These are phyloP conservation scores for Begonia loranthoides DNA, from an alignment of 306 rosid genomes.

Conservation along the genomic window DNA sequence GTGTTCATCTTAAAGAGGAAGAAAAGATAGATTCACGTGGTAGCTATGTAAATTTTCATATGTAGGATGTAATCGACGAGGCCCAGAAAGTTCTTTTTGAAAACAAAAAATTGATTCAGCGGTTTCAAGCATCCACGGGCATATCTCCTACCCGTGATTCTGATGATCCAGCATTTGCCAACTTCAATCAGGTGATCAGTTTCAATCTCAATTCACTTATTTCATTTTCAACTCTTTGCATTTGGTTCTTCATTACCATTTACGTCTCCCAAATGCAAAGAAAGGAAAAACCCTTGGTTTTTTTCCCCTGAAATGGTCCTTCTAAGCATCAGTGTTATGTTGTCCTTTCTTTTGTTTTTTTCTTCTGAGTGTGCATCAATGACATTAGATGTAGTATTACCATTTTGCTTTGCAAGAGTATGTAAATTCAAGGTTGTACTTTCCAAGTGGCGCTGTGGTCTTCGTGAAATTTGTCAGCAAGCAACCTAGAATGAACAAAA, in stretches of 20 bases:
- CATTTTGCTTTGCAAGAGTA: background rate
- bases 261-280: no score
- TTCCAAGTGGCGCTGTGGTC: constrained; percentile 39
- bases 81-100: constrained; percentile 65
- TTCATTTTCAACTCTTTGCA: no score
- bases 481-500: constrained; percentile 33
- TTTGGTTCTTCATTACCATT: no score
- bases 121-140: constrained; percentile 62
- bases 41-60: background rate
- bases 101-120: constrained; percentile 49
- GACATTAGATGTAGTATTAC: background rate
- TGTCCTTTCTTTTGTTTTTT: no score
- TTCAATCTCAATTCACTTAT: background rate
- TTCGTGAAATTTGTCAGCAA: constrained; percentile 46
- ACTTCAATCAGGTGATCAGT: constrained; percentile 58
- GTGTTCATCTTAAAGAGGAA: no score
- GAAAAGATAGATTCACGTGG: background rate
- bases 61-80: constrained; percentile 80
- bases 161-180: constrained; percentile 54
- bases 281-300: no score
- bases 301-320: no score
- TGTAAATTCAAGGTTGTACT: constrained; percentile 30
- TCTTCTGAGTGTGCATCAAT: no score
- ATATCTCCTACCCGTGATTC: constrained; percentile 17
- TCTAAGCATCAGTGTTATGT: no score